These are phyloP conservation scores for Aspergillus eucalypticola DNA, from an alignment of 2,329 filamentous ascomycete species.

Conservation along the genomic window DNA sequence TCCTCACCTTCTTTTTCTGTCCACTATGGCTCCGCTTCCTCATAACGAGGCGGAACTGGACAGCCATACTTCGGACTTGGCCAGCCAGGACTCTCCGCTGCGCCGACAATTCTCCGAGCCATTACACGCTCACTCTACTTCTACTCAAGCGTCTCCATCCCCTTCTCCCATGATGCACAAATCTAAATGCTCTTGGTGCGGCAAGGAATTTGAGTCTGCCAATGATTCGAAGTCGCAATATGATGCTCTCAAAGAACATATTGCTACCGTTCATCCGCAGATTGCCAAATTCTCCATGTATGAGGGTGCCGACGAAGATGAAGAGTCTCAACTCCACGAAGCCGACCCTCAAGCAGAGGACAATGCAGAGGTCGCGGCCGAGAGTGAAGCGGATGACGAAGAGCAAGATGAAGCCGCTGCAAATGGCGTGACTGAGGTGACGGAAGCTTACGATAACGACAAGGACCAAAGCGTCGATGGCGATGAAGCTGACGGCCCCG, in stretches of 20 bases:
- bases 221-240: conserved; percentile 27
- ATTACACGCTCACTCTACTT: conserved; percentile 34
- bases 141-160: conserved; percentile 38
- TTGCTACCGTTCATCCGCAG: conserved; percentile 36
- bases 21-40: conserved; percentile 35
- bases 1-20: conserved; percentile 8
- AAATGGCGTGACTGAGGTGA: conserved; percentile 14
- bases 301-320: conserved; percentile 25
- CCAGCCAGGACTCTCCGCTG: conserved; percentile 39
- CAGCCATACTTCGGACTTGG: conserved; percentile 39
- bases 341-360: conserved; percentile 20
- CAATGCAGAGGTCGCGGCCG: conserved; percentile 10
- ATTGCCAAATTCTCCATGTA: conserved; percentile 28
- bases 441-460: conserved; percentile 17
- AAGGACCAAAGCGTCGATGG: conserved; percentile 21
- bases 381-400: conserved; percentile 17
- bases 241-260: conserved; percentile 36
- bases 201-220: conserved; percentile 33
- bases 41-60: conserved; percentile 38
- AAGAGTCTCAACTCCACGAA: conserved; percentile 22
- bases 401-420: conserved; percentile 19
- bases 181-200: conserved; percentile 41
- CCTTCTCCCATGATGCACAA: conserved; percentile 29
- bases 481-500: conserved; percentile 21
- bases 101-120: conserved; percentile 44